phyloP scores from a whole-genome alignment of 352 stramenopile species.

The Hyaloperonospora brassicae region DNA sequence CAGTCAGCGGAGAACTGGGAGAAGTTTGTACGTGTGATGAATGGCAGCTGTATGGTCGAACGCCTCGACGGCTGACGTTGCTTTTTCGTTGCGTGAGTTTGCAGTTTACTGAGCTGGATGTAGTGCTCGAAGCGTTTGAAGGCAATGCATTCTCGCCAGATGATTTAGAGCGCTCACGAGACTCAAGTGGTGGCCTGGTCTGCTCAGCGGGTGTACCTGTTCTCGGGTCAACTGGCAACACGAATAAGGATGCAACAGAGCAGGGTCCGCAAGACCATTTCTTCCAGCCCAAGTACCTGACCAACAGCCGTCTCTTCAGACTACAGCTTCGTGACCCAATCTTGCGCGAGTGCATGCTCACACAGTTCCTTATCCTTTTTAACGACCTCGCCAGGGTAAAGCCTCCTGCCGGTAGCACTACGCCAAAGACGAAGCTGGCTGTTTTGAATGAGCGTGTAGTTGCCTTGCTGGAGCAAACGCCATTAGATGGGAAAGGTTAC shows the following conservation, averaged over 20 bases:
- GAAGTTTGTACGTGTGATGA: conserved; percentile 63
- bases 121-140: conserved; percentile 77
- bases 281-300: conserved; percentile 90
- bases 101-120: conserved; percentile 69
- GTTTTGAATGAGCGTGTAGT: conserved; percentile 69
- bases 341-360: conserved; percentile 84
- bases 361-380: conserved; percentile 80
- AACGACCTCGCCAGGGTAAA: conserved; percentile 62
- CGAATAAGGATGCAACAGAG: conserved; percentile 9
- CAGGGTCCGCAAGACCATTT: conserved; percentile 57
- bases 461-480: conserved; percentile 75
- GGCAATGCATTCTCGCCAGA: conserved; percentile 79
- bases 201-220: conserved; percentile 17
- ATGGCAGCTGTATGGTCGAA: not conserved
- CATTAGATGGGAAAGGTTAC: conserved; percentile 78
- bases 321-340: conserved; percentile 87
- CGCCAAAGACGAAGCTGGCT: conserved; percentile 49
- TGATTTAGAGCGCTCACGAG: conserved; percentile 60
- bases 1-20: conserved; percentile 68
- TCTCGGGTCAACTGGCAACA: conserved; percentile 12
- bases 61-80: conserved; percentile 2
- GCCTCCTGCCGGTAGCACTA: conserved; percentile 35
- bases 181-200: conserved; percentile 26
- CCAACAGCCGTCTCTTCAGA: conserved; percentile 85
- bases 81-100: conserved; percentile 1